phyloP scores from a whole-genome alignment of 495 filamentous ascomycete species.

The Friedmanniomyces simplex region DNA sequence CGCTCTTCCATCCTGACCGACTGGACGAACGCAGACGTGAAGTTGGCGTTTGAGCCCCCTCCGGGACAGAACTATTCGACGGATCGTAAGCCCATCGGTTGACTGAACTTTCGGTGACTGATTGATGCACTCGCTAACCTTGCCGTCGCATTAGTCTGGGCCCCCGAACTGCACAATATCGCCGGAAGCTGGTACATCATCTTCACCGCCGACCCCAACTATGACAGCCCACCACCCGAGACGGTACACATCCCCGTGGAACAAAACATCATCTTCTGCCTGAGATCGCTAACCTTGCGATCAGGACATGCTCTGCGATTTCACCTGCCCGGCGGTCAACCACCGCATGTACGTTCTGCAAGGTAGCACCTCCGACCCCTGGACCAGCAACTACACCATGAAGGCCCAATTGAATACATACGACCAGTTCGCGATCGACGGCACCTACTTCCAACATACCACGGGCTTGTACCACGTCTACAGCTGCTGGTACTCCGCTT shows the following conservation, averaged over 20 bases:
- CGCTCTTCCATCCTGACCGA: conserved; percentile 28
- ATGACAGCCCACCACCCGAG: conserved; percentile 34
- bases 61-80: conserved; percentile 34
- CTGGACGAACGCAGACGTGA: conserved; percentile 37
- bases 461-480: conserved; percentile 41
- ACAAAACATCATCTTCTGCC: neutral
- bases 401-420: conserved; percentile 40
- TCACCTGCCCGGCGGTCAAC: conserved; percentile 35
- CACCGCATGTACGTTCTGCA: conserved; percentile 44
- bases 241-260: conserved; percentile 9
- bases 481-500: conserved; percentile 39
- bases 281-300: neutral
- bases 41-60: conserved; percentile 32
- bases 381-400: conserved; percentile 34
- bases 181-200: conserved; percentile 41
- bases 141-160: neutral
- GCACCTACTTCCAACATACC: conserved; percentile 38
- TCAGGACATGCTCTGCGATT: conserved; percentile 26
- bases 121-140: neutral
- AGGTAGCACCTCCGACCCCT: conserved; percentile 33
- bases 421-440: conserved; percentile 44
- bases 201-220: conserved; percentile 39
- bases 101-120: conserved; percentile 24
- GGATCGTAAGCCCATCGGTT: conserved; percentile 38
- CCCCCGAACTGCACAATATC: conserved; percentile 41